These are phyloP conservation scores for Poa pratensis DNA, from an alignment of 176 grass and related monocot species.

Conservation along the genomic window DNA sequence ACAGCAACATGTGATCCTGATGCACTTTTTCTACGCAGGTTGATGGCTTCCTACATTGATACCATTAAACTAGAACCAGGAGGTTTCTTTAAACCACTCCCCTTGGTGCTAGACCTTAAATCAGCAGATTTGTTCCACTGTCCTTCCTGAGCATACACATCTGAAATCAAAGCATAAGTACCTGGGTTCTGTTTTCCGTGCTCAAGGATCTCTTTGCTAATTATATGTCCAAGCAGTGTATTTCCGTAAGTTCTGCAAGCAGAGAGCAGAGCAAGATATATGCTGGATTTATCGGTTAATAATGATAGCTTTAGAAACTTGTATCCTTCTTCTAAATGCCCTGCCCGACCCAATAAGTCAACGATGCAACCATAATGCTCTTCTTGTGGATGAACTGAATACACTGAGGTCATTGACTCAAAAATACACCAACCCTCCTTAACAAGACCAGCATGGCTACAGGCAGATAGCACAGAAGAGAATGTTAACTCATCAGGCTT, in stretches of 20 bases:
- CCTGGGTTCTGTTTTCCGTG: slow-evolving; percentile 48
- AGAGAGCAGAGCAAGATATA: slow-evolving; percentile 60
- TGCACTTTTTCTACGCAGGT: slow-evolving; percentile 4
- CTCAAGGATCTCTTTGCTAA: slow-evolving; percentile 57
- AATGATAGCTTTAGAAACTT: slow-evolving; percentile 48
- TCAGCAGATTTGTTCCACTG: slow-evolving; percentile 63
- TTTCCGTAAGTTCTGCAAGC: slow-evolving; percentile 67
- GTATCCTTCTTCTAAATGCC: slow-evolving; percentile 61
- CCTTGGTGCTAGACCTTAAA: slow-evolving; percentile 47
- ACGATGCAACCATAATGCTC: slow-evolving; percentile 69
- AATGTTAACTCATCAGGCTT: slow-evolving; percentile 65
- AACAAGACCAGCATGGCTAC: slow-evolving; percentile 70
- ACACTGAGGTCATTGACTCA: slow-evolving; percentile 50
- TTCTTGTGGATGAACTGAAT: slow-evolving; percentile 64
- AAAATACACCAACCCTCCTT: slow-evolving; percentile 59
- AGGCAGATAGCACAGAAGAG: slow-evolving; percentile 67
- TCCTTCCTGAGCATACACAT: slow-evolving; percentile 60
- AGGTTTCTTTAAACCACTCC: slow-evolving; percentile 52
- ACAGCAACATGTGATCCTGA: background rate
- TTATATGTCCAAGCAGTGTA: slow-evolving; percentile 50
- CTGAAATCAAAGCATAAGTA: slow-evolving; percentile 66
- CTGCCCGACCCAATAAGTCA: slow-evolving; percentile 66
- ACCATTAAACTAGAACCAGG: slow-evolving; percentile 70
- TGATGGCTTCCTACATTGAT: slow-evolving; percentile 43
- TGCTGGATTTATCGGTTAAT: slow-evolving; percentile 49